These are phyloP conservation scores for Chaetomiaceae sp. DNA, from an alignment of 2,329 filamentous ascomycete species.

Conservation along the genomic window DNA sequence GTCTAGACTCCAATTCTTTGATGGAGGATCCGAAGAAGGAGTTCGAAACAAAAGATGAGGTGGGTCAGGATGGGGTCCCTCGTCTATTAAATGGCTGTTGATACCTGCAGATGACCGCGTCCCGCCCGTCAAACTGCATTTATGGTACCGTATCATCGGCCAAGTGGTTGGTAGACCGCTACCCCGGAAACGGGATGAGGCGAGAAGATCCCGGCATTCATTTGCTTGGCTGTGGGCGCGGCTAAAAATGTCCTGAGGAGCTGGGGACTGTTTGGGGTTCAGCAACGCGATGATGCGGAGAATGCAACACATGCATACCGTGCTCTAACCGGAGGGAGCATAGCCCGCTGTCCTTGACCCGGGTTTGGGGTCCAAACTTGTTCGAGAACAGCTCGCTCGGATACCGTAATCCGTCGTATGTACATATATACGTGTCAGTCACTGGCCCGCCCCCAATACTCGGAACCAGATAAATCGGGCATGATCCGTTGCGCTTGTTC, in stretches of 20 bases:
- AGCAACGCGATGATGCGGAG: background rate
- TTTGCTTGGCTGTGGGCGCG: background rate
- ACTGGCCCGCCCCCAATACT: background rate
- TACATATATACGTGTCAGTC: background rate
- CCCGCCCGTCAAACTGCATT: background rate
- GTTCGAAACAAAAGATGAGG: background rate
- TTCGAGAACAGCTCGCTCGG: slow-evolving; percentile 1
- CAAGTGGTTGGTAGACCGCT: background rate
- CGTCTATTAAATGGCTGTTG: background rate
- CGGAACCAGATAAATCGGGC: background rate
- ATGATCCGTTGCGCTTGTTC: background rate
- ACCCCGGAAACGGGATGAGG: background rate
- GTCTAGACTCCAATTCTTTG: background rate
- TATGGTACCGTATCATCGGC: background rate
- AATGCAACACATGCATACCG: background rate
- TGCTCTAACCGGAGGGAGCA: background rate
- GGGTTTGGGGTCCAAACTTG: background rate
- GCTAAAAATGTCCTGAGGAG: background rate
- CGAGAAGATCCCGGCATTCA: background rate
- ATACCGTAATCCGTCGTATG: slow-evolving; percentile 7
- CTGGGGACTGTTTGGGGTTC: background rate
- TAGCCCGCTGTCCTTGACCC: background rate
- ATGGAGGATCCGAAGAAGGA: background rate
- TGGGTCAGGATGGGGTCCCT: background rate
- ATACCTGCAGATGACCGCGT: background rate